phyloP scores from a whole-genome alignment of 129 eudicot genomes.

The Tagetes erecta region DNA sequence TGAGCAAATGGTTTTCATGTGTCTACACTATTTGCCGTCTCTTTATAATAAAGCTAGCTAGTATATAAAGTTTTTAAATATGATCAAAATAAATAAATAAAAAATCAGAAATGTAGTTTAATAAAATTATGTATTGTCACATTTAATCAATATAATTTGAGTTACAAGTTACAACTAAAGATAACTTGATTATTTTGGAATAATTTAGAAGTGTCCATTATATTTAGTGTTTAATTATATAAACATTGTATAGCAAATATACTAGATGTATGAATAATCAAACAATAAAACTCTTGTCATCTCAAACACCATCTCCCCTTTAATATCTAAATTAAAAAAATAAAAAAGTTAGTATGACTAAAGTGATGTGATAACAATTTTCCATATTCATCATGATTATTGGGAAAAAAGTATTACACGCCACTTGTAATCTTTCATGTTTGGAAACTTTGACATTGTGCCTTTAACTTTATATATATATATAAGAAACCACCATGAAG shows the following conservation, averaged over 20 bases:
- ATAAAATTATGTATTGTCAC: not conserved
- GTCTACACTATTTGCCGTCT: not conserved
- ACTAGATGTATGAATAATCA: not conserved
- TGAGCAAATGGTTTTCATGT: not conserved
- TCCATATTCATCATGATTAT: conserved; percentile 22
- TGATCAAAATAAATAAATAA: not conserved
- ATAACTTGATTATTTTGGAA: not conserved
- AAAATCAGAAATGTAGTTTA: not conserved
- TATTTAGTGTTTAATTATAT: not conserved
- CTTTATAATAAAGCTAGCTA: not conserved
- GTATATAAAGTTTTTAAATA: no score
- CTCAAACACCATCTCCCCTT: conserved; percentile 10
- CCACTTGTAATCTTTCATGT: conserved; percentile 27
- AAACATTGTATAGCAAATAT: not conserved
- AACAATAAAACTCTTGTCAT: not conserved
- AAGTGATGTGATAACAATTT: conserved; percentile 19
- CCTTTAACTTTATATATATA: conserved; percentile 19
- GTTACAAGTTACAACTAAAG: not conserved
- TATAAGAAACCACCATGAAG: conserved; percentile 24
- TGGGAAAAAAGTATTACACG: conserved; percentile 18
- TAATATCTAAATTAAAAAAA: not conserved
- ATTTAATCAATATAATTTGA: not conserved
- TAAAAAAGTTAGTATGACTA: not conserved
- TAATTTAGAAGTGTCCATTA: not conserved
- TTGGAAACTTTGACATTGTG: conserved; percentile 26